Base-by-base conservation (phyloP, 257 asterid species). In the Fraxinus quadrangulata region DNA sequence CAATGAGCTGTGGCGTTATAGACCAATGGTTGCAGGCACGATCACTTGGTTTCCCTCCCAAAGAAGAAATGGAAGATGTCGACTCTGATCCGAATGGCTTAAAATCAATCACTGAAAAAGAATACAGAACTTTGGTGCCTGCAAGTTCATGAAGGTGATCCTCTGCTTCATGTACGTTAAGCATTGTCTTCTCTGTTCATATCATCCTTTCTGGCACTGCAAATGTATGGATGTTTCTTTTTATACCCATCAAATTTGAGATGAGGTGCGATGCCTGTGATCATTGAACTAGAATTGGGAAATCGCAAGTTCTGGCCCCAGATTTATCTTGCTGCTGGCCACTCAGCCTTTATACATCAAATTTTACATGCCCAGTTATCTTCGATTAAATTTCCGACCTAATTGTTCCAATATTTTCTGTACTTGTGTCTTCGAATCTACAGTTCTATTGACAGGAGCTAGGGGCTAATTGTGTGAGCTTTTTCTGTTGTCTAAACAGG, bases 11-110 rank as follows among this genome's bases (percentile, higher is more conserved):
- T 31, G 99, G 98, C 14, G 91, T 91, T 4, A 78, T 88, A 66
- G 97, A 95, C 68, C 99, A 95, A 77, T 95, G 99, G 99, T 81
- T 86, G 13, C 89, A 86, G 81, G 96, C 96, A 3, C 87, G 92
- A 31, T 75, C 73, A 9, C 83, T 83, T n/a, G 99, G 99, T 54
- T 91, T 70, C 85, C 99, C 99, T 45, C 89, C 96, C 2, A 95
- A 93, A 84, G 93, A 95, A 90, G 98, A 96, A 70, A 90, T 88
- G 93, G 96, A 94, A 51, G 90, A 89, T 30, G 89, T 88, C 23
- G 84, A n/a, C 31, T 68, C 96, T 21, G 98, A 95, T 85, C 79
- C 89, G 7, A 79, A 91, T 76, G 97, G 99, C 79, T 84, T 92
- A 59, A 86, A 75, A 85, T 92, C 97, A 0, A 71, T 92, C 71